Evolutionary conservation across 2,329 filamentous ascomycete genomes (phyloP).

Genomic region (Thelonectria blattea): DNA sequence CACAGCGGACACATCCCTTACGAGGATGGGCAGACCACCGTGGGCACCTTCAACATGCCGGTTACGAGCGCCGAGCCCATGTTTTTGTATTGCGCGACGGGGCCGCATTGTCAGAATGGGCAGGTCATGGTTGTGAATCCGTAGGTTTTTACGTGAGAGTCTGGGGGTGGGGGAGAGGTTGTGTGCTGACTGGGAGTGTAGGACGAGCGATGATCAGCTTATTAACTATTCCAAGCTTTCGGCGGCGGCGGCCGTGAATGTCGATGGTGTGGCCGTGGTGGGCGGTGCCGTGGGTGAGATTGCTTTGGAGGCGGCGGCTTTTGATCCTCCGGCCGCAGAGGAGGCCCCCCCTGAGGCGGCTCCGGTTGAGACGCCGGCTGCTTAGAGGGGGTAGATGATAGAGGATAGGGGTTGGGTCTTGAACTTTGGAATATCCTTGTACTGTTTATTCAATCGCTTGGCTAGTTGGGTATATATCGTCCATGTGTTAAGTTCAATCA

Average conservation of each 20-base stretch:
- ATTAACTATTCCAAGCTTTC: constrained; percentile 30
- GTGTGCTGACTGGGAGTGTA: background rate
- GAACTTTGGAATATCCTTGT: too few species aligned
- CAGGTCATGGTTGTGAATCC: constrained; percentile 60
- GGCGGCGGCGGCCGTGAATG: constrained; percentile 25
- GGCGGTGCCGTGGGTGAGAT: constrained; percentile 33
- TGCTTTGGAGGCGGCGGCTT: constrained; percentile 29
- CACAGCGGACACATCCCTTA: constrained; percentile 52
- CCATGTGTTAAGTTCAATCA: background rate
- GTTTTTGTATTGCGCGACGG: constrained; percentile 58
- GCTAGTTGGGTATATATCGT: too few species aligned
- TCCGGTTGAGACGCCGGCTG: constrained; percentile 9
- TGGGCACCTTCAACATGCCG: constrained; percentile 55
- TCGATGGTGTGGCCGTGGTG: constrained; percentile 27
- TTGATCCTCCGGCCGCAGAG: constrained; percentile 26
- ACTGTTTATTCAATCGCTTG: too few species aligned
- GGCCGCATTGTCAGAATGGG: constrained; percentile 55
- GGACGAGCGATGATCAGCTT: constrained; percentile 28
- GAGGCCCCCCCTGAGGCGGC: constrained; percentile 15
- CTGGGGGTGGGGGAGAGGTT: too few species aligned
- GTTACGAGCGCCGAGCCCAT: constrained; percentile 52
- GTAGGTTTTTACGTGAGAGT: constrained; percentile 35
- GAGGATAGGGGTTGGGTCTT: too few species aligned
- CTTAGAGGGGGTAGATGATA: background rate
- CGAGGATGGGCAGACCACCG: constrained; percentile 42